Conservation (phyloP, 257 asterid species). For the Knoxia roxburghii region DNA sequence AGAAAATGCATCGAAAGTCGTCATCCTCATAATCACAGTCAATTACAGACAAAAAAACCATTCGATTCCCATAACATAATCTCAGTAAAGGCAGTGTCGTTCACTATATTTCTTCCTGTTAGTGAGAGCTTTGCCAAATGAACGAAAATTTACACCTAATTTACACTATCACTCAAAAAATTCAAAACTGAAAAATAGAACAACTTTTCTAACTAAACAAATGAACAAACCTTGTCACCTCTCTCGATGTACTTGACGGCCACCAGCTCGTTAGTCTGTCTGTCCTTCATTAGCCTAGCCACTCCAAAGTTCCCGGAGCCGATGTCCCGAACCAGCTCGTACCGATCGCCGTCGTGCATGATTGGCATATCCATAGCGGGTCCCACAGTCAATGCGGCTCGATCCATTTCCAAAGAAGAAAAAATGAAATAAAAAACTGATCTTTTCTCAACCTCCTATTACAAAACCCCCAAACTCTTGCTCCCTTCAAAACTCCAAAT, state of each 20-base stretch:
- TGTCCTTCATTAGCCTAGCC: conserved; percentile 91
- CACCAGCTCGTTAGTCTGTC: conserved; percentile 78
- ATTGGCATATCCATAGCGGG: conserved; percentile 92
- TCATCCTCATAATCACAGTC: neutral
- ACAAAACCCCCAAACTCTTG: neutral
- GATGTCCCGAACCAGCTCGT: conserved; percentile 81
- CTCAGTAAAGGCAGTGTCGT: neutral
- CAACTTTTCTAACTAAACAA: conserved; percentile 1
- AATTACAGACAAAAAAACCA: neutral
- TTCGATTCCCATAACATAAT: neutral
- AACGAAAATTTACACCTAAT: neutral
- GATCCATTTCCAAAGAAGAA: conserved; percentile 44
- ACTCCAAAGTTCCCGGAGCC: conserved; percentile 99
- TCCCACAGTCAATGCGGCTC: conserved; percentile 46
- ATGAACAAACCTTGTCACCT: conserved; percentile 74
- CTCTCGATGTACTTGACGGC: conserved; percentile 99
- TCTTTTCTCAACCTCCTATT: neutral
- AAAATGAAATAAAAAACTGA: neutral
- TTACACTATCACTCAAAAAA: no score
- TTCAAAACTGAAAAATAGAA: no score
- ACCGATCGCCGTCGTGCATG: conserved; percentile 88
- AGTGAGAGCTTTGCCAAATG: neutral
- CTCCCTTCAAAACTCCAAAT: conserved; percentile 6
- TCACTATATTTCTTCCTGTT: neutral
- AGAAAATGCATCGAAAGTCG: neutral